These are phyloP conservation scores for Trichoderma semiorbis DNA, from an alignment of 2,329 filamentous ascomycete species.

Conservation along the genomic window DNA sequence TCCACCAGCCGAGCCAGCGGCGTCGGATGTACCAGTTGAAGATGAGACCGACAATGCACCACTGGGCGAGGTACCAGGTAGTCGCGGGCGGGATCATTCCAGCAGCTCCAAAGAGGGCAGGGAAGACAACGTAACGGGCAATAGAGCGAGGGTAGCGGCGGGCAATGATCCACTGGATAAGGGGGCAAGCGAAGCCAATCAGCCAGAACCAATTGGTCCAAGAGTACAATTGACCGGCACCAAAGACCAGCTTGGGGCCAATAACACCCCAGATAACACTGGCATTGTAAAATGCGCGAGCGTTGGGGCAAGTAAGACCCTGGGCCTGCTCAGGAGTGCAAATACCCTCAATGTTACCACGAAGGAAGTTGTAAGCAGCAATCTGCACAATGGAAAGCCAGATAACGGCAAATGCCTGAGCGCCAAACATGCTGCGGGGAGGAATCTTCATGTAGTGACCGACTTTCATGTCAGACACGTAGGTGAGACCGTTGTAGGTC, in stretches of 20 bases:
- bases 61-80: slow-evolving; percentile 52
- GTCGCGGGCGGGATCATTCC: slow-evolving; percentile 53
- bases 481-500: slow-evolving; percentile 45
- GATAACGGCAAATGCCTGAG: slow-evolving; percentile 41
- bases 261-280: slow-evolving; percentile 61
- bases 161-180: slow-evolving; percentile 47
- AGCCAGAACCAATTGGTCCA: slow-evolving; percentile 55
- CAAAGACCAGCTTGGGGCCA: slow-evolving; percentile 37
- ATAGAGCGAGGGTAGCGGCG: slow-evolving; percentile 44
- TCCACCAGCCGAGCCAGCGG: slow-evolving; percentile 55
- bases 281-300: slow-evolving; percentile 57
- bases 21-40: slow-evolving; percentile 54
- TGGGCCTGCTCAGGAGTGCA: slow-evolving; percentile 47
- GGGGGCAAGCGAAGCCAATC: slow-evolving; percentile 46
- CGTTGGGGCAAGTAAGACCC: slow-evolving; percentile 55
- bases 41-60: slow-evolving; percentile 52
- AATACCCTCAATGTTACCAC: slow-evolving; percentile 49
- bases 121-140: slow-evolving; percentile 49
- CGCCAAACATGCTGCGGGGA: slow-evolving; percentile 47
- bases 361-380: slow-evolving; percentile 38
- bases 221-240: slow-evolving; percentile 41
- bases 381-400: slow-evolving; percentile 40
- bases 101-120: slow-evolving; percentile 50
- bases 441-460: slow-evolving; percentile 54
- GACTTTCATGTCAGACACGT: slow-evolving; percentile 49